These are phyloP conservation scores for Pyrenochaeta sp. DNA, from an alignment of 2,329 filamentous ascomycete species.

Conservation along the genomic window DNA sequence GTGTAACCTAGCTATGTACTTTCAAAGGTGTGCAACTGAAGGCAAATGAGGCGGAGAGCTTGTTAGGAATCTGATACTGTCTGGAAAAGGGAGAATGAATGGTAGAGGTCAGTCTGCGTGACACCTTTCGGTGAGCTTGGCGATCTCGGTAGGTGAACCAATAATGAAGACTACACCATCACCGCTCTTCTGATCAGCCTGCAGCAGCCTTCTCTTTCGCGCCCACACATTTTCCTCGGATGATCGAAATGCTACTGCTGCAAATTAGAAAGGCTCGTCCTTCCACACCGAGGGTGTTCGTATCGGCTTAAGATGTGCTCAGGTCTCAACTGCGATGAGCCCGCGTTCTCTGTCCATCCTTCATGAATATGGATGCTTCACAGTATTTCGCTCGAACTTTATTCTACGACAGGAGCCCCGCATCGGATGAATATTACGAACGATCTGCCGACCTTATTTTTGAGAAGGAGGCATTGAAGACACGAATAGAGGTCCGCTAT, in stretches of 20 bases:
- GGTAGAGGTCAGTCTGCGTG: not conserved
- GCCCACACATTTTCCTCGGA: not conserved
- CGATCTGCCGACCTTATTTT: constrained; percentile 18
- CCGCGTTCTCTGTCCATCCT: too few relatives aligned
- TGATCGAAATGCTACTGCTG: not conserved
- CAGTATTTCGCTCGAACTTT: constrained; percentile 21
- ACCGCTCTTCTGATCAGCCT: not conserved
- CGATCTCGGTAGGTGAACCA: not conserved
- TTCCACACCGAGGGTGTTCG: not conserved
- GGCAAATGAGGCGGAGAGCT: not conserved
- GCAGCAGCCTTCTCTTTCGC: constrained; percentile 1
- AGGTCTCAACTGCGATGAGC: too few relatives aligned
- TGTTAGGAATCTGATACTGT: not conserved
- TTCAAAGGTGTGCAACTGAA: not conserved
- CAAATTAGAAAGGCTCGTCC: not conserved
- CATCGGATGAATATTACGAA: constrained; percentile 21
- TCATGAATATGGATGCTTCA: constrained; percentile 19
- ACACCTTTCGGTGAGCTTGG: not conserved
- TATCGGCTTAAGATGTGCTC: too few relatives aligned
- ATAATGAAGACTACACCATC: not conserved
- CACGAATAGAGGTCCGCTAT: constrained; percentile 18
- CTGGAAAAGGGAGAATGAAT: not conserved
- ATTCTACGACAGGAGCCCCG: constrained; percentile 22
- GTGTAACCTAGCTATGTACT: too few relatives aligned
- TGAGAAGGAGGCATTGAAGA: constrained; percentile 10